phyloP scores from a whole-genome alignment of 441 rosid species.

The Gossypium schwendimanii region DNA sequence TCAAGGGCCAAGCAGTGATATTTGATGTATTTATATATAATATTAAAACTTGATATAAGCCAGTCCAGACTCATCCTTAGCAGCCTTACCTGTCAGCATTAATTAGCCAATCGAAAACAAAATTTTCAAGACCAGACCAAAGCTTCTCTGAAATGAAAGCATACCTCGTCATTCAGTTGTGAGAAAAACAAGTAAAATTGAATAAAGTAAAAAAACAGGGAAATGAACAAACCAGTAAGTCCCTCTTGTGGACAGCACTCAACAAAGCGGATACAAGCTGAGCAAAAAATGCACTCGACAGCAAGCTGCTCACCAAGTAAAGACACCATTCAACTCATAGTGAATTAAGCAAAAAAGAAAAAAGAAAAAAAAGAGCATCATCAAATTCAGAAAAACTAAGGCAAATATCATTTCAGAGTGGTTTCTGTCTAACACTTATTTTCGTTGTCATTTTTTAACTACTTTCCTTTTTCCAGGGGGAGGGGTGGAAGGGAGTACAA shows the following conservation, averaged over 20 bases:
- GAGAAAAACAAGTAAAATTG: slow-evolving; percentile 14
- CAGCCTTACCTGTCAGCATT: slow-evolving; percentile 87
- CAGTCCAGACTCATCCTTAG: slow-evolving; percentile 8
- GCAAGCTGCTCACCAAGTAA: slow-evolving; percentile 65
- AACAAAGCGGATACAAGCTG: slow-evolving; percentile 96
- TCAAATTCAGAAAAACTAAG: background rate
- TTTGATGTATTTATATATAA: background rate
- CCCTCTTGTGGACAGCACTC: slow-evolving; percentile 99
- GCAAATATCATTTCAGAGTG: background rate
- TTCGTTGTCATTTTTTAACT: background rate
- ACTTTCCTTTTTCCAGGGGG: background rate
- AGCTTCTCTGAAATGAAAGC: slow-evolving; percentile 73
- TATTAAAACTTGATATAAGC: slow-evolving; percentile 5
- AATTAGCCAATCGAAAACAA: slow-evolving; percentile 97
- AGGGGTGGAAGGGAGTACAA: background rate
- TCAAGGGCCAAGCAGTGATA: slow-evolving; percentile 1
- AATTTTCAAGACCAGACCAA: slow-evolving; percentile 98
- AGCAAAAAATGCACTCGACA: slow-evolving; percentile 99
- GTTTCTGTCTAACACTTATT: slow-evolving; percentile 2
- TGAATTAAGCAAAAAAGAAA: slow-evolving; percentile 7
- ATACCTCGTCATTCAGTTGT: slow-evolving; percentile 17
- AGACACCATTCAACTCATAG: slow-evolving; percentile 17
- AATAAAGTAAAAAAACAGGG: slow-evolving; percentile 9
- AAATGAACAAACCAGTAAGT: slow-evolving; percentile 70
- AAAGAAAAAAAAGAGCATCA: background rate